A percentile compares a stretch with the other conserved stretches of the same genome.
phyloP scores from a whole-genome alignment of 2,329 filamentous ascomycete genomes.

The Paecilomyces dactylethromorphus region DNA sequence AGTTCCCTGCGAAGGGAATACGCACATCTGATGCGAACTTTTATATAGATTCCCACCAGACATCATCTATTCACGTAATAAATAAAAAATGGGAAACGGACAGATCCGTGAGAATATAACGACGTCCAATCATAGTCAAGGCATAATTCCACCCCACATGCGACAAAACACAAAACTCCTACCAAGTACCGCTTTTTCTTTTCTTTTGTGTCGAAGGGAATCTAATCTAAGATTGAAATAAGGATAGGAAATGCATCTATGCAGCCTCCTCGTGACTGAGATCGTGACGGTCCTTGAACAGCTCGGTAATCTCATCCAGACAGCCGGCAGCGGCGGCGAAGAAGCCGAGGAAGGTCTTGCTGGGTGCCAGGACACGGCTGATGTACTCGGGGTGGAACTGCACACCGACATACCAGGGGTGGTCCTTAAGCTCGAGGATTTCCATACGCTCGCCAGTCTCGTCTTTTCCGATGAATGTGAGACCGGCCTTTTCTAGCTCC shows the following conservation, averaged over 20 bases:
- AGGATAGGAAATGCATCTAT: background rate
- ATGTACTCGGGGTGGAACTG: constrained; percentile 84
- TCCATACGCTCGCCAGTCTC: constrained; percentile 74
- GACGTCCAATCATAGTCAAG: background rate
- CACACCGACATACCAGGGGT: constrained; percentile 78
- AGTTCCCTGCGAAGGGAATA: no score
- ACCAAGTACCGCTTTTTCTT: background rate
- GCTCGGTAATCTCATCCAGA: constrained; percentile 42
- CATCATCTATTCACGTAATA: background rate
- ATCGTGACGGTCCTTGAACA: constrained; percentile 14
- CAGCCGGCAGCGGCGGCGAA: constrained; percentile 69
- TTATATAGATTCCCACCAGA: background rate
- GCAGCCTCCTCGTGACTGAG: constrained; percentile 10
- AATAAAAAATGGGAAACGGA: background rate
- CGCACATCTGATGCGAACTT: background rate
- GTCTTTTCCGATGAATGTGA: constrained; percentile 75
- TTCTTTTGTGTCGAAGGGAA: background rate
- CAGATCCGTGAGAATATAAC: background rate
- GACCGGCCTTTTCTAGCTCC: constrained; percentile 59
- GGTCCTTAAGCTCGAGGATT: constrained; percentile 72
- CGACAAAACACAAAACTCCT: background rate
- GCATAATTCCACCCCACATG: background rate
- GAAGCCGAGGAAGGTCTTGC: constrained; percentile 74
- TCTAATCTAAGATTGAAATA: background rate
- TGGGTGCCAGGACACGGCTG: constrained; percentile 66